Conservation (phyloP, 257 asterid genomes). For the Ocimum tenuiflorum region DNA sequence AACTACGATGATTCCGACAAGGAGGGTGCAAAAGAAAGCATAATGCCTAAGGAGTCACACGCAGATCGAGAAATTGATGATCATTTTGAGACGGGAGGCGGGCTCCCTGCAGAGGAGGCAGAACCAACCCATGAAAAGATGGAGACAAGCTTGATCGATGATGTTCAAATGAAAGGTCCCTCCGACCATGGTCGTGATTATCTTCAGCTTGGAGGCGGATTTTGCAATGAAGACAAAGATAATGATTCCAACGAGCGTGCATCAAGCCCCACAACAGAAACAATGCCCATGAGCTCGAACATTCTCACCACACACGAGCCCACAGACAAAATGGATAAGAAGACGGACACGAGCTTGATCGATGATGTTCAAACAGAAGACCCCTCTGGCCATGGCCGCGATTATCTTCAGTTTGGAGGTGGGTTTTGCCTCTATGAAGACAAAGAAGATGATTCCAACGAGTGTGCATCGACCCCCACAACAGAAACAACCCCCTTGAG, state of each 20-base stretch:
- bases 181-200: conserved; percentile 32
- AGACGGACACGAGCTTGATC: background rate
- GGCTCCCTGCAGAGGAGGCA: conserved; percentile 16
- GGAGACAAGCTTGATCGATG: background rate
- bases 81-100: background rate
- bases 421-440: conserved; percentile 73
- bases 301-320: no score
- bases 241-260: conserved; percentile 19
- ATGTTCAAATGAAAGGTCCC: conserved; percentile 23
- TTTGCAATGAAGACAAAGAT: conserved; percentile 60
- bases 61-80: conserved; percentile 21
- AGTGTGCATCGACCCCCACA: conserved; percentile 8
- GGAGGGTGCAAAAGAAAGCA: conserved; percentile 24
- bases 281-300: background rate
- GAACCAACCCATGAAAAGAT: conserved; percentile 13
- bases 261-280: conserved; percentile 8
- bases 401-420: conserved; percentile 65
- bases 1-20: conserved; percentile 37
- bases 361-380: conserved; percentile 25
- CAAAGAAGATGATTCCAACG: conserved; percentile 27
- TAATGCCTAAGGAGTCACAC: conserved; percentile 16
- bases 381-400: conserved; percentile 26
- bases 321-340: no score
- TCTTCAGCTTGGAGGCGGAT: conserved; percentile 78
- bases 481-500: conserved; percentile 3